Evolutionary conservation across 2,329 filamentous ascomycete genomes (phyloP).

Genomic region (Cryphonectria nitschkei): DNA sequence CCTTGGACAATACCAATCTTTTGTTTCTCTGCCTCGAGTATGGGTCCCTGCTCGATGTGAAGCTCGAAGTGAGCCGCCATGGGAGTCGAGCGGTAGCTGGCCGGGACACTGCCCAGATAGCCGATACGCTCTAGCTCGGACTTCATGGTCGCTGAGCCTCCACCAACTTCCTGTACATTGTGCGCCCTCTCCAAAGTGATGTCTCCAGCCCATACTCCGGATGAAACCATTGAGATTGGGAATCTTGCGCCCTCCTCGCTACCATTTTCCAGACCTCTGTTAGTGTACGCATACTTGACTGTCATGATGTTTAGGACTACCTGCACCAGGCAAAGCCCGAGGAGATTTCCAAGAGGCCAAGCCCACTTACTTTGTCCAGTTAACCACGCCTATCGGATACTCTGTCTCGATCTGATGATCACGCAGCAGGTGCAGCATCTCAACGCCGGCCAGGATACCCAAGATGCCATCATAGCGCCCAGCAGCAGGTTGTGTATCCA

Average conservation of each 20-base stretch:
- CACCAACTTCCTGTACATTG: constrained; percentile 62
- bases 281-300: too few relatives aligned
- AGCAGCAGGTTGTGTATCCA: constrained; percentile 67
- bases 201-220: constrained; percentile 75
- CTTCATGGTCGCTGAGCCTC: constrained; percentile 65
- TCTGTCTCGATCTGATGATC: constrained; percentile 71
- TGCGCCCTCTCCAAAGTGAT: constrained; percentile 66
- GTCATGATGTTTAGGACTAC: neutral
- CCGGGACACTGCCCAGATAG: constrained; percentile 64
- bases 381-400: constrained; percentile 73
- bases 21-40: constrained; percentile 66
- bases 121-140: constrained; percentile 73
- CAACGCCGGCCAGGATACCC: constrained; percentile 72
- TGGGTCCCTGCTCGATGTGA: constrained; percentile 83
- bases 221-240: constrained; percentile 73
- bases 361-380: constrained; percentile 69
- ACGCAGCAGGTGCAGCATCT: constrained; percentile 69
- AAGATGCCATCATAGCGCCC: constrained; percentile 79
- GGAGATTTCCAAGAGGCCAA: neutral
- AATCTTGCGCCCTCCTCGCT: constrained; percentile 83
- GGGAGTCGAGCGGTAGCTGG: constrained; percentile 61
- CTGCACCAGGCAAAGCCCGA: neutral
- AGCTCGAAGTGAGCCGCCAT: constrained; percentile 82
- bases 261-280: neutral
- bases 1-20: constrained; percentile 73